phyloP scores from a whole-genome alignment of 192 early-diverging fungal species.

The Chytriomyces confervae region DNA sequence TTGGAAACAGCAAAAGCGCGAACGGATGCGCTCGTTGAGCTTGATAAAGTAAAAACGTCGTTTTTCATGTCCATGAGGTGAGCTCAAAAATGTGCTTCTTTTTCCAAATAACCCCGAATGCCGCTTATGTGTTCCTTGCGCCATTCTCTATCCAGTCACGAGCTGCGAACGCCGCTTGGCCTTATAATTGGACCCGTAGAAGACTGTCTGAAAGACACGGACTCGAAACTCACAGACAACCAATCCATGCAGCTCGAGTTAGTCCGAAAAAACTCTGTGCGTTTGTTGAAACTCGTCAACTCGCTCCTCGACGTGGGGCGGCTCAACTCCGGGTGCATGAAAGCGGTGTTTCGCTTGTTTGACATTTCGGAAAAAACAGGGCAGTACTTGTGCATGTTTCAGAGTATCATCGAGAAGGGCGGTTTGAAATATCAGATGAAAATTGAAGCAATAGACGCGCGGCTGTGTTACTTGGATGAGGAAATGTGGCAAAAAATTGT shows the following conservation, averaged over 20 bases:
- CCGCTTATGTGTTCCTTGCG: background rate
- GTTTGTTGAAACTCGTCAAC: slow-evolving; percentile 65
- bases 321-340: slow-evolving; percentile 60
- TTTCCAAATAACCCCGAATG: background rate
- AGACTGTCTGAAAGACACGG: slow-evolving; percentile 46
- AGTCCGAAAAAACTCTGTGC: slow-evolving; percentile 54
- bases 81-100: slow-evolving; percentile 12
- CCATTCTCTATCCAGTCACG: slow-evolving; percentile 32
- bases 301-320: slow-evolving; percentile 59
- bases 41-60: slow-evolving; percentile 50
- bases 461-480: slow-evolving; percentile 53
- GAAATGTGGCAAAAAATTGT: slow-evolving; percentile 71
- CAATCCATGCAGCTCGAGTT: slow-evolving; percentile 44
- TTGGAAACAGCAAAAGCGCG: slow-evolving; percentile 23
- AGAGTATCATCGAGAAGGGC: slow-evolving; percentile 55
- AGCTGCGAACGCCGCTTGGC: slow-evolving; percentile 59
- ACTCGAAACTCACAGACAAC: slow-evolving; percentile 24
- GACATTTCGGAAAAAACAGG: slow-evolving; percentile 54
- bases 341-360: slow-evolving; percentile 56
- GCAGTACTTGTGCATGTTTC: slow-evolving; percentile 61
- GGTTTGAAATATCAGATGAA: slow-evolving; percentile 52
- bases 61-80: slow-evolving; percentile 44
- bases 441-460: slow-evolving; percentile 23
- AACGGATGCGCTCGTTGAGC: slow-evolving; percentile 40
- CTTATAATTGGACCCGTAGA: slow-evolving; percentile 61